phyloP scores from a whole-genome alignment of 2,329 filamentous ascomycete genomes.

The Graphilbum sp. region DNA sequence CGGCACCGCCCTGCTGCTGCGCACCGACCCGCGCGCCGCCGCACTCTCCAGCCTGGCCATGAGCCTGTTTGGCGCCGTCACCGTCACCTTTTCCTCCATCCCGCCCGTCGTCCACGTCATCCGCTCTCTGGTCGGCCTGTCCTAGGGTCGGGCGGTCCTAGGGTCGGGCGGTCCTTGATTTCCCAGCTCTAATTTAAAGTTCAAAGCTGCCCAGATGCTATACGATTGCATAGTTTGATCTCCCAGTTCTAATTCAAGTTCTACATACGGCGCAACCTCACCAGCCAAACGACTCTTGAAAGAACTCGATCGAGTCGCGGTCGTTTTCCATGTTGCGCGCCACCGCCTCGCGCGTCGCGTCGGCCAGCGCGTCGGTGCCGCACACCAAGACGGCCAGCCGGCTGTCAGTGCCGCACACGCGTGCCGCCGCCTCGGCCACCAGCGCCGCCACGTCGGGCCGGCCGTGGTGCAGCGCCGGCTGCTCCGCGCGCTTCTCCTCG shows the following conservation, averaged over 20 bases:
- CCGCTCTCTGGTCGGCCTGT: constrained; percentile 28
- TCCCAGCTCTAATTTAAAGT: too few relatives aligned
- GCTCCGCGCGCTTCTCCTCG: background rate
- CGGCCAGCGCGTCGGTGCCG: background rate
- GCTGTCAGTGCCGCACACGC: background rate
- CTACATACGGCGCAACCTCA: too few relatives aligned
- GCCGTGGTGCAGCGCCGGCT: background rate
- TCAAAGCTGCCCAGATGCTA: too few relatives aligned
- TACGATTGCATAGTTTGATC: too few relatives aligned
- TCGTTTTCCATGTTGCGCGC: background rate
- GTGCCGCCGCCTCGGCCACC: background rate
- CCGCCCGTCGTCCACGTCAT: constrained; percentile 33
- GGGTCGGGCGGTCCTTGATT: too few relatives aligned
- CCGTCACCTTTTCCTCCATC: constrained; percentile 40
- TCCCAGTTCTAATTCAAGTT: background rate
- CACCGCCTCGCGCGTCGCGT: background rate
- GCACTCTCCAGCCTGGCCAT: constrained; percentile 43
- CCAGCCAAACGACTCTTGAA: constrained; percentile 5
- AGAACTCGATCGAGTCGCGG: constrained; percentile 3
- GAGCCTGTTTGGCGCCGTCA: constrained; percentile 43
- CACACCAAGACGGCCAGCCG: constrained; percentile 5
- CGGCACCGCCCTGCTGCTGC: constrained; percentile 37
- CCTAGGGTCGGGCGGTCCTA: too few relatives aligned
- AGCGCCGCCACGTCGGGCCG: background rate
- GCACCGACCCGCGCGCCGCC: constrained; percentile 39